A percentile compares a stretch with the other conserved stretches of the same genome.
These are phyloP conservation scores for Oxyria digyna DNA, from an alignment of 148 eudicot species.

Conservation along the genomic window DNA sequence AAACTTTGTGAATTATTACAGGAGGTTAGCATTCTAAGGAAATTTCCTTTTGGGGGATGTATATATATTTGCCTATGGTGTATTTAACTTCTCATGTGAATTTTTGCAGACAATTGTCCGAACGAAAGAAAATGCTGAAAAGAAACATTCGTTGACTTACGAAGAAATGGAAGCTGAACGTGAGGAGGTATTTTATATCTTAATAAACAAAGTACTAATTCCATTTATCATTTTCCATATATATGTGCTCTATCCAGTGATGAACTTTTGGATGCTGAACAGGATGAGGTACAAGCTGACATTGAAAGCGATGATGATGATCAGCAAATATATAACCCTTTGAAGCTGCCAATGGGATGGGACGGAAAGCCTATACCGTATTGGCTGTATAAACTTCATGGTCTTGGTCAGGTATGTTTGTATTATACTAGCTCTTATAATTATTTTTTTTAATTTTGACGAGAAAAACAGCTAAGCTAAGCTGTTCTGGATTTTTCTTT, in stretches of 20 bases:
- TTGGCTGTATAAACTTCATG: constrained; percentile 97
- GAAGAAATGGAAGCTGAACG: constrained; percentile 66
- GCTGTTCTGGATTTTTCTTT: constrained; percentile 1
- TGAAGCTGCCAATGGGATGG: constrained; percentile 98
- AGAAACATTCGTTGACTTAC: constrained; percentile 82
- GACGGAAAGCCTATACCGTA: constrained; percentile 99
- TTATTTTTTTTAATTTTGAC: too few species aligned
- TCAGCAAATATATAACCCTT: constrained; percentile 87
- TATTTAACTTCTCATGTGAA: constrained; percentile 4
- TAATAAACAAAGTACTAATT: not conserved
- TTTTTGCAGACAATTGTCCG: constrained; percentile 59
- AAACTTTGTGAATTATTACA: constrained; percentile 67
- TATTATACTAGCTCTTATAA: not conserved
- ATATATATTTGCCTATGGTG: not conserved
- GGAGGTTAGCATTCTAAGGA: constrained; percentile 51
- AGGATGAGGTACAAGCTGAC: constrained; percentile 87
- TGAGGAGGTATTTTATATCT: constrained; percentile 41
- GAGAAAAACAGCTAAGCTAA: constrained; percentile 8
- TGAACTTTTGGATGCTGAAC: constrained; percentile 14
- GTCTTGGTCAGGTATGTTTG: constrained; percentile 84
- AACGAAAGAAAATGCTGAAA: constrained; percentile 80
- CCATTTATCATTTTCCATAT: not conserved
- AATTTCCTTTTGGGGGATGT: not conserved
- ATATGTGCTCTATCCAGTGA: not conserved
- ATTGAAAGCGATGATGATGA: constrained; percentile 97